phyloP scores from a whole-genome alignment of 345 rosid genomes.

The Melastoma malabathricum region DNA sequence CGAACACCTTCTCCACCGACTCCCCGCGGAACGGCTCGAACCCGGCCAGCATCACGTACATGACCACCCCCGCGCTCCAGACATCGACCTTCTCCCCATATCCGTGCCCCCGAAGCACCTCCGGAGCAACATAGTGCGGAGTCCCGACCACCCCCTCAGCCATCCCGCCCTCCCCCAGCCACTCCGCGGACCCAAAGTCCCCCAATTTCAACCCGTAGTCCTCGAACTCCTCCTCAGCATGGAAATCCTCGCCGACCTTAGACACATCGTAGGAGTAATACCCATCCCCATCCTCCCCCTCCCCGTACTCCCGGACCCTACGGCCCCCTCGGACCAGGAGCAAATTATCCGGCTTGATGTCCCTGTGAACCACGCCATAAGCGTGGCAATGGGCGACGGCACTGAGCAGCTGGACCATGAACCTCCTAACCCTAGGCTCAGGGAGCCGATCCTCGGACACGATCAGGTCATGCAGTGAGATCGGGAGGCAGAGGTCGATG shows the following conservation, averaged over 20 bases:
- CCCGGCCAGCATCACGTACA: constrained; percentile 65
- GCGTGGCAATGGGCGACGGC: constrained; percentile 68
- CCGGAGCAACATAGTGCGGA: constrained; percentile 81
- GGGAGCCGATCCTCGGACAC: constrained; percentile 20
- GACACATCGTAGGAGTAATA: too few relatives aligned
- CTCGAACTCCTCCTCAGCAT: constrained; percentile 6
- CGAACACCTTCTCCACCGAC: constrained; percentile 51
- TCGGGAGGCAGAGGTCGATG: constrained; percentile 44
- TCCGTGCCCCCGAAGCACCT: constrained; percentile 55
- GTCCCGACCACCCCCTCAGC: constrained; percentile 58
- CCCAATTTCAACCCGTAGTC: constrained; percentile 28
- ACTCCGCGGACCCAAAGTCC: constrained; percentile 65
- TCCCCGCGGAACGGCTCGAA: constrained; percentile 70
- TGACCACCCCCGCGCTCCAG: constrained; percentile 74
- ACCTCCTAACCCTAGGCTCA: constrained; percentile 28
- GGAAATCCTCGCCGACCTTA: too few relatives aligned
- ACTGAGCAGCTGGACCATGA: constrained; percentile 31
- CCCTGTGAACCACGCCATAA: constrained; percentile 53
- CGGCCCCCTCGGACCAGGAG: constrained; percentile 71
- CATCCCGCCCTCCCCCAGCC: constrained; percentile 21
- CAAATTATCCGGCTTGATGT: constrained; percentile 68
- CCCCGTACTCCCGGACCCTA: constrained; percentile 22
- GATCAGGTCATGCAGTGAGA: constrained; percentile 34
- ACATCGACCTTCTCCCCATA: constrained; percentile 69
- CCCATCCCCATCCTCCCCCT: constrained; percentile 8